Percentiles rank a stretch among this genome's conserved stretches.
Evolutionary conservation across 768 basidiomycete genomes (phyloP).

Genomic region (Rhizopogon vesiculosus): DNA sequence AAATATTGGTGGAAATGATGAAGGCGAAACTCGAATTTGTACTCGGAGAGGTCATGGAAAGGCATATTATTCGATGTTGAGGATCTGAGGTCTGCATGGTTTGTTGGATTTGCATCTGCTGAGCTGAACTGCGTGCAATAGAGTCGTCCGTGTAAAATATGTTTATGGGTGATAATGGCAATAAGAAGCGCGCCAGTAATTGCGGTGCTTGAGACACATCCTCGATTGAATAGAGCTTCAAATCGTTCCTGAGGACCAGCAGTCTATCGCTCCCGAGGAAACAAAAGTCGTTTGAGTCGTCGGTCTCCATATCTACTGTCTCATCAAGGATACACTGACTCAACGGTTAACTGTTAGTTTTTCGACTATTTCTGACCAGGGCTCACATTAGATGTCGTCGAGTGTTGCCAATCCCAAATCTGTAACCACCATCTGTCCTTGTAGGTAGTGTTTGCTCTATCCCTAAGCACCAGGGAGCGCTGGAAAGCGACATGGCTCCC

Average conservation of each 20-base stretch:
- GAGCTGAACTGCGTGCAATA: background rate
- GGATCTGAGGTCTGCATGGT: background rate
- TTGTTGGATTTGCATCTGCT: background rate
- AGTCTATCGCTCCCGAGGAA: background rate
- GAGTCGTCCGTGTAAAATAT: background rate
- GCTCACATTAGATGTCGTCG: background rate
- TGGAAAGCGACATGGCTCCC: background rate
- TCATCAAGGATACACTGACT: background rate
- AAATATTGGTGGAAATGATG: background rate
- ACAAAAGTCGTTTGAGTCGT: background rate
- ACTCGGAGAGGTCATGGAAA: background rate
- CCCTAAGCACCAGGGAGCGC: too few relatives aligned
- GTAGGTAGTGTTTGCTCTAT: too few relatives aligned
- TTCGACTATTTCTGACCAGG: background rate
- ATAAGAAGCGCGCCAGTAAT: background rate
- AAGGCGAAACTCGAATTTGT: background rate
- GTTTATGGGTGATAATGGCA: background rate
- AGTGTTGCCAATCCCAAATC: background rate
- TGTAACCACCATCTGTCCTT: background rate
- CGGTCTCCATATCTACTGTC: too few relatives aligned
- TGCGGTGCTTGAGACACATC: background rate
- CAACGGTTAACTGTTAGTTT: background rate
- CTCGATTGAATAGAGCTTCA: background rate
- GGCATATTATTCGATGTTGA: background rate
- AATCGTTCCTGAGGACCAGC: background rate